A percentile compares a stretch with the other conserved stretches of the same genome.
Evolutionary conservation across 1,139 yeast genomes (phyloP).

Genomic region (Debaryomyces fabryi): DNA sequence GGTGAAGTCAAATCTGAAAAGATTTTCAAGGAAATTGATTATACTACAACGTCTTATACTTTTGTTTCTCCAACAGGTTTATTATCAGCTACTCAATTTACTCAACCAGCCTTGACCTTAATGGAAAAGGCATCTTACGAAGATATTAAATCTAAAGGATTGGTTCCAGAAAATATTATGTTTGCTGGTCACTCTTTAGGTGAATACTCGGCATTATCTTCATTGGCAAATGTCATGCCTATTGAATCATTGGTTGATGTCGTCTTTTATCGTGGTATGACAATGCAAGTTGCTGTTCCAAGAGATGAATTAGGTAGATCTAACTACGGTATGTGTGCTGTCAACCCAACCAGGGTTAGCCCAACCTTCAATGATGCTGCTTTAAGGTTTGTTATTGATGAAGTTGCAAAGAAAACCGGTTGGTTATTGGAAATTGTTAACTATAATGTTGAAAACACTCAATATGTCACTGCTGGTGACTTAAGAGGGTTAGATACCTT

Average conservation of each 20-base stretch:
- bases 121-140: conserved; percentile 99
- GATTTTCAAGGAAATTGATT: conserved; percentile 90
- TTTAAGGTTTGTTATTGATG: conserved; percentile 90
- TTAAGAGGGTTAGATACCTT: conserved; percentile 91
- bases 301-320: conserved; percentile 94
- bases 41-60: conserved; percentile 79
- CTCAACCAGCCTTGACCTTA: conserved; percentile 97
- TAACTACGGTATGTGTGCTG: conserved; percentile 98
- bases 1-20: conserved; percentile 88
- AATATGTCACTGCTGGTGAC: conserved; percentile 98
- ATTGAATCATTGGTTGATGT: conserved; percentile 97
- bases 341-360: conserved; percentile 92
- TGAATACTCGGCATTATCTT: conserved; percentile 96
- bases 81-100: conserved; percentile 96
- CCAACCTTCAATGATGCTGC: conserved; percentile 92
- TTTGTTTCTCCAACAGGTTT: conserved; percentile 94
- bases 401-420: conserved; percentile 75
- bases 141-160: conserved; percentile 94
- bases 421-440: conserved; percentile 98
- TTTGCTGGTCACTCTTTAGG: conserved; percentile 99
- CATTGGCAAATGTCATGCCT: conserved; percentile 98
- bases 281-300: conserved; percentile 99
- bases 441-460: conserved; percentile 97
- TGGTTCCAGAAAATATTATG: conserved; percentile 89
- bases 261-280: conserved; percentile 99